These are phyloP conservation scores for Phytopythium montanum DNA, from an alignment of 352 stramenopile species.

Conservation along the genomic window DNA sequence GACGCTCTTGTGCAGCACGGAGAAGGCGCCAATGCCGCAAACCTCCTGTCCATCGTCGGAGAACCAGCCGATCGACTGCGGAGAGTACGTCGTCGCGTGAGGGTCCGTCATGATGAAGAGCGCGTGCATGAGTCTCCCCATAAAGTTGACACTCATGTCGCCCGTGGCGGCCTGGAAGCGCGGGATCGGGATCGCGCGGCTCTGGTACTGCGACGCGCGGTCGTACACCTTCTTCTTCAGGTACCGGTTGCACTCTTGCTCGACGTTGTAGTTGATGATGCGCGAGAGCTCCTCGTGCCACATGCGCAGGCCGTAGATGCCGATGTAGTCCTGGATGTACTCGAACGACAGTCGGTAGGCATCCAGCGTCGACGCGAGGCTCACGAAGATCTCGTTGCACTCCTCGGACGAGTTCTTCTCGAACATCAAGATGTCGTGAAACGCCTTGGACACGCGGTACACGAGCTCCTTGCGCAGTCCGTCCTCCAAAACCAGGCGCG, in stretches of 20 bases:
- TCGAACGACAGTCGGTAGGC: conserved; percentile 90
- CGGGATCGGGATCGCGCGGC: conserved; percentile 90
- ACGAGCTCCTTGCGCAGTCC: conserved; percentile 94
- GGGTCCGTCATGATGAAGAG: conserved; percentile 93
- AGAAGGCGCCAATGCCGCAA: conserved; percentile 88
- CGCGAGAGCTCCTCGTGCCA: conserved; percentile 94
- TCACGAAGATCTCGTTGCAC: conserved; percentile 82
- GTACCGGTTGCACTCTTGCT: conserved; percentile 95
- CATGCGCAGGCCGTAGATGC: conserved; percentile 93
- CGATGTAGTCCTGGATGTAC: conserved; percentile 96
- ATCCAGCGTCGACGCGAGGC: conserved; percentile 83
- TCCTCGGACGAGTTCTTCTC: conserved; percentile 83
- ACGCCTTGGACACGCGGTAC: conserved; percentile 81
- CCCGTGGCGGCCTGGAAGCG: conserved; percentile 82
- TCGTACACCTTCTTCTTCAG: conserved; percentile 94
- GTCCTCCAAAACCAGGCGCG: conserved; percentile 91
- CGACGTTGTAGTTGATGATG: conserved; percentile 96
- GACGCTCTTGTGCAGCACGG: conserved; percentile 88
- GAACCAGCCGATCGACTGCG: conserved; percentile 93
- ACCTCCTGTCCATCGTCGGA: conserved; percentile 79
- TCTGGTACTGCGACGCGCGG: conserved; percentile 89
- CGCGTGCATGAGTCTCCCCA: conserved; percentile 90
- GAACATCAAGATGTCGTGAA: conserved; percentile 86
- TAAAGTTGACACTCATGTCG: conserved; percentile 91
- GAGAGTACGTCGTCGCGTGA: conserved; percentile 89